Evolutionary conservation across 2,329 filamentous ascomycete genomes (phyloP).

Genomic region (Phialophora macrospora): DNA sequence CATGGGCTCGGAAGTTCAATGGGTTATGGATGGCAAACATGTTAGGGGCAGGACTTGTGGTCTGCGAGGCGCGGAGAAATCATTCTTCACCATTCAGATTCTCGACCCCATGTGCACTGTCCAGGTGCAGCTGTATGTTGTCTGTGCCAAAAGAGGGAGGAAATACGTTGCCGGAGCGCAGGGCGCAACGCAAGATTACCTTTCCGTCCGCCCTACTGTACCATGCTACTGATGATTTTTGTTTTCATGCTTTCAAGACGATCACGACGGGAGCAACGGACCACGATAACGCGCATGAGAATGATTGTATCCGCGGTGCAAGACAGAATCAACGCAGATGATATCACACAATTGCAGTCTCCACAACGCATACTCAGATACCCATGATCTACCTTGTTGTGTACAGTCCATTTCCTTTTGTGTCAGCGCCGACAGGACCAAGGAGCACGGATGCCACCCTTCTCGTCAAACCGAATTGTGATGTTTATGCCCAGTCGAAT

Average conservation of each 20-base stretch:
- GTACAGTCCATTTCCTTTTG: not conserved
- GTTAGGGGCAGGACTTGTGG: constrained; percentile 21
- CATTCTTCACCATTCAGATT: constrained; percentile 30
- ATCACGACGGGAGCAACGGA: constrained; percentile 7
- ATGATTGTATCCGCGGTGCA: constrained; percentile 6
- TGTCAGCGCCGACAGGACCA: not conserved
- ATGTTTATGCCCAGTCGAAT: not conserved
- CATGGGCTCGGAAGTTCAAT: constrained; percentile 20
- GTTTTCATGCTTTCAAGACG: constrained; percentile 17
- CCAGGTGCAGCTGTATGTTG: constrained; percentile 13
- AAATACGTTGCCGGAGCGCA: constrained; percentile 19
- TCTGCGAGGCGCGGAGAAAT: constrained; percentile 13
- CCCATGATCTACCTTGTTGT: not conserved
- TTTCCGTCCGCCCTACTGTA: constrained; percentile 11
- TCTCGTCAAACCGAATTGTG: not conserved
- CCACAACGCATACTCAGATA: not conserved
- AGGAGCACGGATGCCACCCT: not conserved
- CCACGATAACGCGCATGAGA: constrained; percentile 9
- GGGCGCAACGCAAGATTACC: constrained; percentile 21
- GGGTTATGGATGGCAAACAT: constrained; percentile 19
- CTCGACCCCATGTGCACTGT: constrained; percentile 26
- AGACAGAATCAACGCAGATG: constrained; percentile 6
- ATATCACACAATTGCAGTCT: not conserved
- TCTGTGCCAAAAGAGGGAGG: constrained; percentile 17
- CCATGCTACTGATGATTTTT: constrained; percentile 19